Evolutionary conservation across 805 yeast genomes (phyloP), one percentile per base, ranked within the genome.

Genomic region (Candida chilensis): DNA sequence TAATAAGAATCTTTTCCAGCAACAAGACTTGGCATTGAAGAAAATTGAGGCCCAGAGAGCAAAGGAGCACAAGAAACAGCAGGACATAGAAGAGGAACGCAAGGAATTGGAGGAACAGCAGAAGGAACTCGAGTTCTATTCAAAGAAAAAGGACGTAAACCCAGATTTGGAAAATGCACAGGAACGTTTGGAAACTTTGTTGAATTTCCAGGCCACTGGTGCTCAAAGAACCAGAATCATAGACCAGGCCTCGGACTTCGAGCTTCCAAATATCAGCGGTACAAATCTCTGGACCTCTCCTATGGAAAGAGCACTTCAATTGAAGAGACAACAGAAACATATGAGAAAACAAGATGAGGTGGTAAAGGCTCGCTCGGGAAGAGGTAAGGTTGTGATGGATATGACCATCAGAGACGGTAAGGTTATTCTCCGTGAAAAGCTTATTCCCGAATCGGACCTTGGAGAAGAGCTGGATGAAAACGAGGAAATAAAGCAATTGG

Each of bases 181-280:
- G 41, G 73, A 72, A 27, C 61, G 88, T 30, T 57, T 92, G 29
- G 83, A 84, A 19, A 79, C 74, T 19, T 57, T 92, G 28, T 59
- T 92, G 27, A 70, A 75, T 37, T 92, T 78, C 51, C 98, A 92
- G 50, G 84, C 73, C 2, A 76, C 88, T 12, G 83, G 94, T 5
- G 84, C 88, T 1, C 94, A 86, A 50, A 67, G 99, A 49, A 92
- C 98, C 0, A 75, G 74, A 41, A 86, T 92, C 38, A 88, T 94
- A 24, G 99, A 92, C 49, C 79, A 85, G 47, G 96, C 94, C 0
- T 74, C 94, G 4, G 98, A 92, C 49, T 85, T 72, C 48, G 94
- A 84, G 29, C 53, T 78, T 32, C 73, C 85, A 0, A 59, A 60
- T 3, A 35, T 47, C 2, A 55, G 68, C 1, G 66, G 64, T 19